phyloP scores from a whole-genome alignment of 768 basidiomycete genomes.

The Hirschioporus abietinus region DNA sequence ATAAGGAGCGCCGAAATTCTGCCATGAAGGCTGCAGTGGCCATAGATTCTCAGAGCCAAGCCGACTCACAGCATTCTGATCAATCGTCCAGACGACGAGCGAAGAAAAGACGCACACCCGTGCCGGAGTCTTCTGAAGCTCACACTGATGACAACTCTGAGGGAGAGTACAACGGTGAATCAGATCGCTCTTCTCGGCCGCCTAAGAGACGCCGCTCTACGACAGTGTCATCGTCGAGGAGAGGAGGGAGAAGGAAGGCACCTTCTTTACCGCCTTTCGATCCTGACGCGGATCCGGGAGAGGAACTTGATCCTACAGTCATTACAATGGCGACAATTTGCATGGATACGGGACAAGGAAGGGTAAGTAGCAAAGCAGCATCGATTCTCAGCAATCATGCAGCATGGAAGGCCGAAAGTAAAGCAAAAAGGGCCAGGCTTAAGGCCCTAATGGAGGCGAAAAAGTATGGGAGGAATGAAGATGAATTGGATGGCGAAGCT shows the following conservation, averaged over 20 bases:
- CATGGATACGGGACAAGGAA: slow-evolving; percentile 71
- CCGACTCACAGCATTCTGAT: neutral
- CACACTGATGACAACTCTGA: slow-evolving; percentile 13
- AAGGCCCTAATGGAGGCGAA: slow-evolving; percentile 60
- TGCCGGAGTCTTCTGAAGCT: slow-evolving; percentile 6
- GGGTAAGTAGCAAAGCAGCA: slow-evolving; percentile 70
- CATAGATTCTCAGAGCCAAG: neutral
- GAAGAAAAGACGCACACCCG: slow-evolving; percentile 1
- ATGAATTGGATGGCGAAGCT: slow-evolving; percentile 33
- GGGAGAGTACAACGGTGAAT: slow-evolving; percentile 17
- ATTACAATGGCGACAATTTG: slow-evolving; percentile 82
- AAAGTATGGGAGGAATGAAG: slow-evolving; percentile 63
- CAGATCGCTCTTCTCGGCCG: slow-evolving; percentile 1
- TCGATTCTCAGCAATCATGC: slow-evolving; percentile 68
- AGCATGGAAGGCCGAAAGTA: slow-evolving; percentile 64
- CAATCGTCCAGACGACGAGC: neutral
- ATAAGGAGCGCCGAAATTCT: neutral
- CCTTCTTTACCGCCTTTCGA: slow-evolving; percentile 54
- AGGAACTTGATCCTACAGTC: slow-evolving; percentile 75
- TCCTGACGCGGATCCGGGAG: slow-evolving; percentile 59
- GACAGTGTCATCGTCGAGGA: slow-evolving; percentile 13
- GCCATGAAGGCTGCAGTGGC: neutral
- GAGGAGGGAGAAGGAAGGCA: slow-evolving; percentile 35
- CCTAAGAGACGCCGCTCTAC: neutral
- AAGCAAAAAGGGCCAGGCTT: slow-evolving; percentile 63